Percentiles rank a stretch among this genome's conserved stretches.
phyloP scores from a whole-genome alignment of 331 rosid species.

The Prunus yedoensis region DNA sequence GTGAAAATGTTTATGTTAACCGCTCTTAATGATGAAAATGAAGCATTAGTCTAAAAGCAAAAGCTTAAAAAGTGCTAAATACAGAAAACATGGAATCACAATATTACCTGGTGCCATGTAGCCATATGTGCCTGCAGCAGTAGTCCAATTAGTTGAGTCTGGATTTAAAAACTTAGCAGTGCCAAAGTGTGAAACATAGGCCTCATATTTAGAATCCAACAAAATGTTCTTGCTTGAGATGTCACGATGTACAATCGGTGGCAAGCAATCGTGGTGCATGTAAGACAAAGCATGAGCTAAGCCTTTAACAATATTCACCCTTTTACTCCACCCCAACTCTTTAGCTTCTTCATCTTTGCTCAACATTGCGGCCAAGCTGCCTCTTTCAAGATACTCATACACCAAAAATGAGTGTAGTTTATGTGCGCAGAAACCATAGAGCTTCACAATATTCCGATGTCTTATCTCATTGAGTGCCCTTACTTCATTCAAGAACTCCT shows the following conservation, averaged over 20 bases:
- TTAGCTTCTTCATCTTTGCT: conserved; percentile 27
- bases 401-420: conserved; percentile 21
- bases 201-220: conserved; percentile 17
- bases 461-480: background rate
- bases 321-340: conserved; percentile 34
- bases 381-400: conserved; percentile 27
- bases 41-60: background rate
- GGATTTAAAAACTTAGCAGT: conserved; percentile 36
- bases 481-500: conserved; percentile 11
- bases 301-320: conserved; percentile 42
- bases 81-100: background rate
- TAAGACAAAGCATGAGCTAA: conserved; percentile 45
- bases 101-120: conserved; percentile 20
- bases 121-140: conserved; percentile 42
- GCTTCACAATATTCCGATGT: conserved; percentile 12
- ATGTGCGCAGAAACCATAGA: conserved; percentile 38
- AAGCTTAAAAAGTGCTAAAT: background rate
- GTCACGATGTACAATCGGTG: conserved; percentile 44
- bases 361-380: conserved; percentile 30
- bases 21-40: too few species aligned
- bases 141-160: conserved; percentile 35
- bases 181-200: conserved; percentile 41
- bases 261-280: conserved; percentile 39
- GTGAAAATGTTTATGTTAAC: too few species aligned
- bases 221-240: conserved; percentile 36